Evolutionary conservation across 768 basidiomycete genomes (phyloP), one percentile per base, ranked within the genome.

Genomic region (Hygrophorus pudorinus): DNA sequence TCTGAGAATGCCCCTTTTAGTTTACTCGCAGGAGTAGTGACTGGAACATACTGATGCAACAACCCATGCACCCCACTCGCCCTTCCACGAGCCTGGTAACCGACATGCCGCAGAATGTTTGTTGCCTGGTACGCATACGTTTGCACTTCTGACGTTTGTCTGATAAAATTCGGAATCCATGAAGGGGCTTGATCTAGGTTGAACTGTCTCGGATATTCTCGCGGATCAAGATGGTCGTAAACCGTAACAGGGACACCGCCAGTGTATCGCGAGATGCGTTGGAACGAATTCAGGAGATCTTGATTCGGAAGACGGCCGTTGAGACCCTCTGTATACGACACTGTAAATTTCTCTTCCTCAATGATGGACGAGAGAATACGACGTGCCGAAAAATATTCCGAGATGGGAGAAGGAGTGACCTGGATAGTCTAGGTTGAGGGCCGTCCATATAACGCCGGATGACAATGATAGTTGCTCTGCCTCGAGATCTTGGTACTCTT

Each of bases 251-350:
- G 85, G 3, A 92, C 81, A 12, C 80, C 79, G 2, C 76, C 83
- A 2, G 82, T 81, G 51, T 75, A 78, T 24, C 73, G 74, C 6
- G 89, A 73, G 38, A 96, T 84, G 30, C 77, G 58, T 16, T 76
- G 67, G 38, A 89, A 73, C 0, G 89, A 84, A 58, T 96, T 97
- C 46, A 96, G 64, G 2, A 96, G 69, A 61, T 99, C 96, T 63
- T 97, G 92, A 56, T 99, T 99, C 3, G 96, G 92, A 35, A 98
- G 68, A 16, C 91, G 82, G 16, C 92, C 96, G 57, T 98, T 97
- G 2, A 90, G 68, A 10, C 94, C 96, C 72, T 98, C 94, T 98
- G 59, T 45, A 30, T 3, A 43, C 27, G 45, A 44, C 10, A 10
- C n/a, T 13, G 18, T 28, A 18, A 10, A 29, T 16, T 30, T 11